Conservation (phyloP, 768 basidiomycete species). For the Mycena latifolia region DNA sequence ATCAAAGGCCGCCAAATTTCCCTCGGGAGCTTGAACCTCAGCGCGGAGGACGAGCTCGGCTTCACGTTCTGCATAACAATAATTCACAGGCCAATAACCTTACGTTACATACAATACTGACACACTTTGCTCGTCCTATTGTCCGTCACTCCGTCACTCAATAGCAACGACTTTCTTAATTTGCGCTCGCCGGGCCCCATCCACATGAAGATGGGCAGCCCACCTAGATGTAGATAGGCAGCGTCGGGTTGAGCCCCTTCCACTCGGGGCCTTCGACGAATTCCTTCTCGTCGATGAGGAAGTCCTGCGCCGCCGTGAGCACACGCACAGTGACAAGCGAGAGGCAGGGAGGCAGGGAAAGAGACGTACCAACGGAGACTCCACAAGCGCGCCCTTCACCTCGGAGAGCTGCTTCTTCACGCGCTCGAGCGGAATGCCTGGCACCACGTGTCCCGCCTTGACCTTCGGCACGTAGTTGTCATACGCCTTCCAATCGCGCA, state of each 20-base stretch:
- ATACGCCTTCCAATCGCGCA: slow-evolving; percentile 84
- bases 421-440: slow-evolving; percentile 71
- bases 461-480: slow-evolving; percentile 81
- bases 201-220: too few species aligned
- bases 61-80: too few species aligned
- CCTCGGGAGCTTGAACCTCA: too few species aligned
- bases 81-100: too few species aligned
- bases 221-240: slow-evolving; percentile 83
- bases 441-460: slow-evolving; percentile 85
- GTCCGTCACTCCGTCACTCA: not conserved
- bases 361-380: slow-evolving; percentile 74
- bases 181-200: too few species aligned
- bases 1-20: too few species aligned
- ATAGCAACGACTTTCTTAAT: not conserved
- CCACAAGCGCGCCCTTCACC: slow-evolving; percentile 81
- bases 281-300: slow-evolving; percentile 84
- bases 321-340: not conserved
- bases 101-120: slow-evolving; percentile 1
- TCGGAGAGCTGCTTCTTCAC: slow-evolving; percentile 82
- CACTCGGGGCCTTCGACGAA: slow-evolving; percentile 80
- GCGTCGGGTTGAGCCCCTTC: slow-evolving; percentile 79
- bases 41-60: too few species aligned
- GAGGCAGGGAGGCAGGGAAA: not conserved
- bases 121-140: not conserved
- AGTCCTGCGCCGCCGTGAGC: slow-evolving; percentile 70